Evolutionary conservation across 306 rosid genomes (phyloP).

Genomic region (Gastrolobium villosum): DNA sequence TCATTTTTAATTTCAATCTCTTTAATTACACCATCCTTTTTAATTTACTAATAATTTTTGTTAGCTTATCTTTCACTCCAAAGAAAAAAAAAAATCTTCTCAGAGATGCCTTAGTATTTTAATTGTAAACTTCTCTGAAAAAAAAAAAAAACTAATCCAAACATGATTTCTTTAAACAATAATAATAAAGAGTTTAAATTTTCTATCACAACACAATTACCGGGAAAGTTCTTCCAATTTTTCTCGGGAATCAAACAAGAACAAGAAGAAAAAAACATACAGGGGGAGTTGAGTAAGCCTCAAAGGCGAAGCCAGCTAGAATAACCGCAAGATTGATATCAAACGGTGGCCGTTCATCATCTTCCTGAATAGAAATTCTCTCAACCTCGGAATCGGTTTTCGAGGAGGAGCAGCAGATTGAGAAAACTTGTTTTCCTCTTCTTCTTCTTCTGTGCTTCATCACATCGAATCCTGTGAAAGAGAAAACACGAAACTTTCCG

Average conservation of each 20-base stretch:
- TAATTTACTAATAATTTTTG: neutral
- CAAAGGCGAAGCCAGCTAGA: slow-evolving; percentile 94
- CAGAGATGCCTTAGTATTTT: neutral
- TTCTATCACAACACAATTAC: neutral
- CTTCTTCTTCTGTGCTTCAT: slow-evolving; percentile 1
- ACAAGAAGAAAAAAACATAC: slow-evolving; percentile 50
- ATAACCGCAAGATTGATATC: slow-evolving; percentile 92
- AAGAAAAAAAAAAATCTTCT: neutral
- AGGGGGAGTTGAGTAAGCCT: slow-evolving; percentile 83
- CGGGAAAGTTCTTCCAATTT: neutral
- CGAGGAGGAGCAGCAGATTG: slow-evolving; percentile 53
- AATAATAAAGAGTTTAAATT: slow-evolving; percentile 9
- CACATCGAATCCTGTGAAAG: slow-evolving; percentile 32
- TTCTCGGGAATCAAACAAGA: slow-evolving; percentile 11
- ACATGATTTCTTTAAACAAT: neutral
- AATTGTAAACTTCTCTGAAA: neutral
- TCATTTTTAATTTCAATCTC: slow-evolving; percentile 2
- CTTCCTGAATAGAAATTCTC: slow-evolving; percentile 45
- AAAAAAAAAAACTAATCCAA: neutral
- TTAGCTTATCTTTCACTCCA: neutral
- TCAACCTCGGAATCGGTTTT: slow-evolving; percentile 59
- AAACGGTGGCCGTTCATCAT: slow-evolving; percentile 68
- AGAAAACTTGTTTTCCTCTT: slow-evolving; percentile 44
- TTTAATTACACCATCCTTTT: neutral
- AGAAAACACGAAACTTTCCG: slow-evolving; percentile 49